phyloP scores from a whole-genome alignment of 1,139 yeast species.

The Scheffersomyces illinoinensis region DNA sequence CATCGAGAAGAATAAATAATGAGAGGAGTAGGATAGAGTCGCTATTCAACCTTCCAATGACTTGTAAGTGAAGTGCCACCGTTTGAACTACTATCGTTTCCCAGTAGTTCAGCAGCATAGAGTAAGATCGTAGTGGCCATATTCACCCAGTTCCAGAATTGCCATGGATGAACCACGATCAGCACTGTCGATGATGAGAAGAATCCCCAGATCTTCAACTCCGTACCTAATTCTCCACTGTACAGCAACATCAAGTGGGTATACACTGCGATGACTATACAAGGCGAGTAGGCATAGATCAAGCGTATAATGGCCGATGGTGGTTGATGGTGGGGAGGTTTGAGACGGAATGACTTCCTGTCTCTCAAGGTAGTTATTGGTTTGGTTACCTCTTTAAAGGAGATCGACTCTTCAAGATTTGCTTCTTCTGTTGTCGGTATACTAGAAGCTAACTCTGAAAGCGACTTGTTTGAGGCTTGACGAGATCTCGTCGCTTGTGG shows the following conservation, averaged over 20 bases:
- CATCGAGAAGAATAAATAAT: neutral
- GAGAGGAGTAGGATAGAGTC: neutral
- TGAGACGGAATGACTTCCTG: conserved; percentile 13
- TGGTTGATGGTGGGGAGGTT: conserved; percentile 27
- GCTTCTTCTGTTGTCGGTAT: neutral
- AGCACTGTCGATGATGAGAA: conserved; percentile 17
- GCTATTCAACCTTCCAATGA: conserved; percentile 25
- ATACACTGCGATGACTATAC: conserved; percentile 90
- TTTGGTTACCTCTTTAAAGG: neutral
- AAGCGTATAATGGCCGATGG: conserved; percentile 54
- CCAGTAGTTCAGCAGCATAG: conserved; percentile 73
- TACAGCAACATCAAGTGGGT: conserved; percentile 92
- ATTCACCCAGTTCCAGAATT: conserved; percentile 96
- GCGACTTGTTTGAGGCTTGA: conserved; percentile 16
- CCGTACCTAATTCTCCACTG: conserved; percentile 70
- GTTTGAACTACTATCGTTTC: conserved; percentile 34
- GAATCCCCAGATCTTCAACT: conserved; percentile 60
- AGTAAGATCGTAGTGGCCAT: conserved; percentile 77
- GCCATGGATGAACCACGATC: conserved; percentile 73
- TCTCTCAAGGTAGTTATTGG: neutral
- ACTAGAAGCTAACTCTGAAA: conserved; percentile 1
- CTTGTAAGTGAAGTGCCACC: conserved; percentile 26
- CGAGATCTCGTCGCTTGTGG: conserved; percentile 18
- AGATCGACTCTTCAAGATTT: neutral
- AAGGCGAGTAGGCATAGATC: conserved; percentile 87